Evolutionary conservation across 1,284 basidiomycete species (phyloP).

Genomic region (Boletus sp.): DNA sequence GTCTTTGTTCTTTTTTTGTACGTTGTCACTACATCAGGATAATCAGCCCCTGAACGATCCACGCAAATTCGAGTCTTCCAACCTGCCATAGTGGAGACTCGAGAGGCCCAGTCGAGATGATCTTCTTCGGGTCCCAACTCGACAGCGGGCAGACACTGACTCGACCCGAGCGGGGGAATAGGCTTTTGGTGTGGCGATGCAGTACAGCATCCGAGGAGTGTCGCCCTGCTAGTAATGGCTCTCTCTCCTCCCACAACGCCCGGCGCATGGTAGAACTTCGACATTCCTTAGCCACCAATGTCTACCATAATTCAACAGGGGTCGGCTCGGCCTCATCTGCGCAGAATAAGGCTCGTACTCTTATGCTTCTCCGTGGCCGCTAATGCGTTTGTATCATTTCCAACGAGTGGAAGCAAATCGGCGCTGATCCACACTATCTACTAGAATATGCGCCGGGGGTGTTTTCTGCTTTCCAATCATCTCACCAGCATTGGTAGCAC

Average conservation of each 20-base stretch:
- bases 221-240: too few relatives aligned
- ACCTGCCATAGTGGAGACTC: too few relatives aligned
- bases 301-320: slow-evolving; percentile 9
- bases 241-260: not conserved
- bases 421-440: not conserved
- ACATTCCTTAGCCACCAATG: slow-evolving; percentile 8
- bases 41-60: slow-evolving; percentile 24
- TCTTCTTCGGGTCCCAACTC: too few relatives aligned
- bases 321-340: slow-evolving; percentile 14
- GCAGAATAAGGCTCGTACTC: slow-evolving; percentile 28
- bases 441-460: slow-evolving; percentile 65
- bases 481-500: slow-evolving; percentile 54
- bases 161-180: too few relatives aligned
- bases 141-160: too few relatives aligned
- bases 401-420: not conserved
- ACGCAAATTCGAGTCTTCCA: too few relatives aligned
- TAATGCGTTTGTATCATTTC: slow-evolving; percentile 53
- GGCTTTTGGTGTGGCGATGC: not conserved
- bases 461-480: slow-evolving; percentile 74
- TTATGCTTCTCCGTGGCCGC: slow-evolving; percentile 54
- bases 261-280: not conserved
- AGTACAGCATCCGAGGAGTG: not conserved
- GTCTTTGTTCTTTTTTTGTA: slow-evolving; percentile 26
- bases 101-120: too few relatives aligned
- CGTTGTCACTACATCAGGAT: not conserved